Evolutionary conservation across 192 early-diverging fungal genomes (phyloP).

Genomic region (Coemansia pectinata): DNA sequence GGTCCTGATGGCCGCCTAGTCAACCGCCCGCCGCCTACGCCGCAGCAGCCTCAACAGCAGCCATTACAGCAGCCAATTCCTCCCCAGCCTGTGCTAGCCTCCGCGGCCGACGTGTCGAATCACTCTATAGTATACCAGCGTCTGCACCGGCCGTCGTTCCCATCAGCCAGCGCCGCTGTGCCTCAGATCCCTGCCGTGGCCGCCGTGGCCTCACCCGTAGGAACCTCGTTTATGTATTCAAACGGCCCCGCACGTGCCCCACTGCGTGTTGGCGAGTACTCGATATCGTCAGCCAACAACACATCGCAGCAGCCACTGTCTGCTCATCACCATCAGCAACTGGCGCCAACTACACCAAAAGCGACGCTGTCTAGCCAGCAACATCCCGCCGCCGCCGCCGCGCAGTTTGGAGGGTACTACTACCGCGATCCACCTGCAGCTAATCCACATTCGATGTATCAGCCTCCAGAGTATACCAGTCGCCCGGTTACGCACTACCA

Average conservation of each 20-base stretch:
- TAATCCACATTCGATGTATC: conserved; percentile 8
- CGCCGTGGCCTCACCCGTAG: background rate
- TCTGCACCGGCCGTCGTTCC: conserved; percentile 31
- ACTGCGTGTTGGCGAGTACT: conserved; percentile 37
- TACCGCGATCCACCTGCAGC: conserved; percentile 28
- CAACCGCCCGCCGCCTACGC: conserved; percentile 12
- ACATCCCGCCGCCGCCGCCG: conserved; percentile 1
- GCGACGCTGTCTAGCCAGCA: conserved; percentile 15
- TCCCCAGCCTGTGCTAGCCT: conserved; percentile 9
- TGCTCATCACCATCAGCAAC: background rate
- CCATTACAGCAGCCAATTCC: background rate
- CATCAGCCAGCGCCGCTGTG: conserved; percentile 7
- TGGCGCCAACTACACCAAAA: conserved; percentile 7
- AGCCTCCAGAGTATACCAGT: background rate
- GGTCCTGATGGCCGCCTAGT: conserved; percentile 47
- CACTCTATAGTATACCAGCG: conserved; percentile 21
- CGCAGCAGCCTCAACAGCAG: conserved; percentile 10
- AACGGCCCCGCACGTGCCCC: conserved; percentile 18
- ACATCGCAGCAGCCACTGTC: conserved; percentile 8
- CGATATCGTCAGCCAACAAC: conserved; percentile 19
- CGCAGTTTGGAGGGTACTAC: conserved; percentile 17
- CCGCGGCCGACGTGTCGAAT: conserved; percentile 14
- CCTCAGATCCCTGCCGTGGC: conserved; percentile 14
- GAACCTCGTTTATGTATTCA: conserved; percentile 13
- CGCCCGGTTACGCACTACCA: conserved; percentile 11